Conservation (phyloP, 345 rosid genomes). For the Syzygium aqueum region DNA sequence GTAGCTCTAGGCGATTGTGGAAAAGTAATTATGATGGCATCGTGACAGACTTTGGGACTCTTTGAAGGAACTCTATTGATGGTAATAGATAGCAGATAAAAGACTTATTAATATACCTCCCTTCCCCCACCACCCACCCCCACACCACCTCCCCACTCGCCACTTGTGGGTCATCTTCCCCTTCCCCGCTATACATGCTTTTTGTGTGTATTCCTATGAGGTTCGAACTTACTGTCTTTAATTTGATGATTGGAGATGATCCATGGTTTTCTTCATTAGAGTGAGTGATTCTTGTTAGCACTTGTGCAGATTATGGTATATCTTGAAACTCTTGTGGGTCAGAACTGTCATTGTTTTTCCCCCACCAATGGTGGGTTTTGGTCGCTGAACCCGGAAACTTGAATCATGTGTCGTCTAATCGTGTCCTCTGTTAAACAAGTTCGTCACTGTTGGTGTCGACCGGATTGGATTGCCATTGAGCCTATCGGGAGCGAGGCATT, state of each 20-base stretch:
- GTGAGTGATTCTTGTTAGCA: neutral
- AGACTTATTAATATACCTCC: neutral
- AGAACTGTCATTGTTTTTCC: neutral
- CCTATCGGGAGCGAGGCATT: neutral
- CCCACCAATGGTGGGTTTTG: neutral
- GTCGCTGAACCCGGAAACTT: neutral
- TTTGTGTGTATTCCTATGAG: neutral
- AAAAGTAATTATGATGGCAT: constrained; percentile 12
- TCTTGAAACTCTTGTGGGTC: neutral
- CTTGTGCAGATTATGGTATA: neutral
- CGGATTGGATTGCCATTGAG: neutral
- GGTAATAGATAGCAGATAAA: neutral
- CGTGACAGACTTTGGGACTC: constrained; percentile 27
- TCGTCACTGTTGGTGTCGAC: neutral
- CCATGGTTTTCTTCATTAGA: neutral
- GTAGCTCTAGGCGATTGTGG: constrained; percentile 54
- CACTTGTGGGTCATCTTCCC: neutral
- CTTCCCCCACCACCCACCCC: neutral
- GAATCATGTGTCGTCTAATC: neutral
- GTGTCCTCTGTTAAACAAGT: neutral
- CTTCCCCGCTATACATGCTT: neutral
- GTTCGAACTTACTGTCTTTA: neutral
- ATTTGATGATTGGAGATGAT: neutral
- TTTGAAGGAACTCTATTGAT: neutral
- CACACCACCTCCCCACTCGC: neutral